Evolutionary conservation across 73 alveolate genomes (phyloP).

Genomic region (Symbiodinium natans): DNA sequence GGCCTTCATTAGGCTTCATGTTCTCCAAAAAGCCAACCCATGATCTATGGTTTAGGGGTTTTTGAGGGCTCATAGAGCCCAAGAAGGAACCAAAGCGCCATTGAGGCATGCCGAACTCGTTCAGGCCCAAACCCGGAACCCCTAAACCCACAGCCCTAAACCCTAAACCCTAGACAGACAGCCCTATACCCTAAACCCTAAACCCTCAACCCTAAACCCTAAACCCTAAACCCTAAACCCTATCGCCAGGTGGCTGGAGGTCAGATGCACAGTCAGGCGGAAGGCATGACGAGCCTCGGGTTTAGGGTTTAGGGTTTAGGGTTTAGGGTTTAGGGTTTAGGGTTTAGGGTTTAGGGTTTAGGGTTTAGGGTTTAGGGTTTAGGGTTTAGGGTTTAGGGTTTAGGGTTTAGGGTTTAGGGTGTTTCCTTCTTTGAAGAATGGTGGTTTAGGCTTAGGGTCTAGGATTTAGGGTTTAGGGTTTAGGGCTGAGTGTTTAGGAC

Average conservation of each 20-base stretch:
- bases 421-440: neutral
- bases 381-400: neutral
- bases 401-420: neutral
- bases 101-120: no score
- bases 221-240: neutral
- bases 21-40: neutral
- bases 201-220: neutral
- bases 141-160: neutral
- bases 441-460: no score
- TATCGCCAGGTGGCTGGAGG: neutral
- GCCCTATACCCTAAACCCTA: neutral
- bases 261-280: neutral
- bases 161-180: neutral
- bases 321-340: neutral
- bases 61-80: no score
- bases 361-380: neutral
- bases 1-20: no score
- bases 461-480: no score
- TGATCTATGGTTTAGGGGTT: no score
- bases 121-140: neutral
- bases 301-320: neutral
- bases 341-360: neutral
- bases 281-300: conserved; percentile 9
- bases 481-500: no score
- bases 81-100: no score